A percentile compares a stretch with the other conserved stretches of the same genome.
Evolutionary conservation across 2,329 filamentous ascomycete genomes (phyloP).

Genomic region (Cytospora paraplurivora): DNA sequence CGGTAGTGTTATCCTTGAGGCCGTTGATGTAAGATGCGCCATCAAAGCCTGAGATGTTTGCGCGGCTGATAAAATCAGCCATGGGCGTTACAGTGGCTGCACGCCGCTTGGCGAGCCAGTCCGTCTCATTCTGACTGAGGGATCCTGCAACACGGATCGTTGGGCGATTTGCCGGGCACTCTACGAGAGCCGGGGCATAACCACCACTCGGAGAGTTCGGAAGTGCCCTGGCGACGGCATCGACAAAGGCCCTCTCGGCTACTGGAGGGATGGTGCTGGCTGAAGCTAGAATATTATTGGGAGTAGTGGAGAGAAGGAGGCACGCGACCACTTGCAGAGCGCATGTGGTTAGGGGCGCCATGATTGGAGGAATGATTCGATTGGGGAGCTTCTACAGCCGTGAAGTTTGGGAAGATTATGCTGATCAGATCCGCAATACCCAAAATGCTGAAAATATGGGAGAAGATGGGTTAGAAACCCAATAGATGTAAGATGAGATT

Average conservation of each 20-base stretch:
- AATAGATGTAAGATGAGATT: background rate
- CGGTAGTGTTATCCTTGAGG: conserved; percentile 61
- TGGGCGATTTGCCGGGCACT: conserved; percentile 72
- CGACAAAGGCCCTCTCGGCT: conserved; percentile 15
- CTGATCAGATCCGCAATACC: background rate
- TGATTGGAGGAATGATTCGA: background rate
- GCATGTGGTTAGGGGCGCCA: conserved; percentile 8
- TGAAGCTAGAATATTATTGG: conserved; percentile 1
- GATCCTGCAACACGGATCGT: conserved; percentile 63
- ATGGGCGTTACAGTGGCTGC: conserved; percentile 76
- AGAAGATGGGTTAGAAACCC: background rate
- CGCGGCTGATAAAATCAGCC: conserved; percentile 68
- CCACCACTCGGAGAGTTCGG: conserved; percentile 52
- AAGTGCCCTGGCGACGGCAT: conserved; percentile 37
- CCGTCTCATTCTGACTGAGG: conserved; percentile 69
- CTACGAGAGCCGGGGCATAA: conserved; percentile 69
- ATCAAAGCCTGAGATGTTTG: conserved; percentile 78
- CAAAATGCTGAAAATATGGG: background rate
- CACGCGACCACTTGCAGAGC: conserved; percentile 6
- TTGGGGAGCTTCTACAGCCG: too few relatives aligned
- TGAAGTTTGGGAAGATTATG: background rate
- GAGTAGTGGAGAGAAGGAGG: conserved; percentile 10
- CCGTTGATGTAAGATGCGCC: conserved; percentile 70
- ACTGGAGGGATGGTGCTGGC: conserved; percentile 11
- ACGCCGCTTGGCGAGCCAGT: conserved; percentile 73